phyloP scores from a whole-genome alignment of 768 basidiomycete species.

The Neoboletus magnificus region DNA sequence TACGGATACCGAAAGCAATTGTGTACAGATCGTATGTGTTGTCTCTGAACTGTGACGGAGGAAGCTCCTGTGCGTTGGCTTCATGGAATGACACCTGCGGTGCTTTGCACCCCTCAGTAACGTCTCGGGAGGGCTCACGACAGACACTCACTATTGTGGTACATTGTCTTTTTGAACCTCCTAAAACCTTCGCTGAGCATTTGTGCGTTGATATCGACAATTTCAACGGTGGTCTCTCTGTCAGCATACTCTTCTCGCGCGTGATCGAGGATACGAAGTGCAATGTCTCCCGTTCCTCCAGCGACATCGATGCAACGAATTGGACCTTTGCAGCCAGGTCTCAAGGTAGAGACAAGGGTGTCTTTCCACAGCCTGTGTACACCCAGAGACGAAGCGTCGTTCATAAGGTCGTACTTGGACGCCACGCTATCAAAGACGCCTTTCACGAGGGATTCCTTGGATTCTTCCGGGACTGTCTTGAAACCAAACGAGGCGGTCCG shows the following conservation, averaged over 20 bases:
- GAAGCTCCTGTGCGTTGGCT: conserved; percentile 85
- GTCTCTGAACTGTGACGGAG: conserved; percentile 62
- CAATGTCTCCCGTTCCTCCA: conserved; percentile 97
- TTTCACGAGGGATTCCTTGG: conserved; percentile 88
- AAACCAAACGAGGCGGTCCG: conserved; percentile 90
- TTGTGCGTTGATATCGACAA: conserved; percentile 92
- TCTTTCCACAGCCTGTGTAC: conserved; percentile 98
- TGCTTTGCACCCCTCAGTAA: conserved; percentile 44
- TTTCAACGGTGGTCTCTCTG: conserved; percentile 82
- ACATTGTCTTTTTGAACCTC: conserved; percentile 96
- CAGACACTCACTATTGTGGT: conserved; percentile 79
- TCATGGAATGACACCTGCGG: conserved; percentile 92
- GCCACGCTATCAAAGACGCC: conserved; percentile 95
- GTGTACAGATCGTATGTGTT: conserved; percentile 95
- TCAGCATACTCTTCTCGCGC: conserved; percentile 87
- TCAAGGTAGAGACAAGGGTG: conserved; percentile 69
- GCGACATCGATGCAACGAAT: conserved; percentile 91
- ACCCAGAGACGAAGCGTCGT: conserved; percentile 97
- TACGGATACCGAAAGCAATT: conserved; percentile 97
- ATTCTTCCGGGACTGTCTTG: conserved; percentile 78
- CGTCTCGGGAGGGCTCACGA: neutral
- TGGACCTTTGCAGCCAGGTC: conserved; percentile 73
- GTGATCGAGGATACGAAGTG: conserved; percentile 86
- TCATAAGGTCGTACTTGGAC: conserved; percentile 95
- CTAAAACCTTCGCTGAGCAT: conserved; percentile 93